A percentile compares a stretch with the other conserved stretches of the same genome.
Evolutionary conservation across 2,329 filamentous ascomycete genomes (phyloP).

Genomic region (Penicillium sp.): DNA sequence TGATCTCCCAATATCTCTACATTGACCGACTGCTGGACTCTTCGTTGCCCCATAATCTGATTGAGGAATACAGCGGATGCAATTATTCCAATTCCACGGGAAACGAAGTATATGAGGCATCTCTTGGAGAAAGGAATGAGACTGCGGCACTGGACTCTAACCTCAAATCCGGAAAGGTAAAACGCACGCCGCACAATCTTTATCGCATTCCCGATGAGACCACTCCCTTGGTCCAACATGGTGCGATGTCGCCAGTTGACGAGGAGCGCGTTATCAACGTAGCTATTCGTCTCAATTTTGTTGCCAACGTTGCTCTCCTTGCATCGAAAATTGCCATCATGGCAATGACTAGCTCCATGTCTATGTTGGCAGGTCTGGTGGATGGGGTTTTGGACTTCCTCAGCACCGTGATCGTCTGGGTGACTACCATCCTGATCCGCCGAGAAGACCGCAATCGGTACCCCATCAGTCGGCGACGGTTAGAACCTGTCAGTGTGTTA

Average conservation of each 20-base stretch:
- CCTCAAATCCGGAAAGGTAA: conserved; percentile 48
- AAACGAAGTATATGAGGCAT: conserved; percentile 30
- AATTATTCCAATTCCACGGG: not conserved
- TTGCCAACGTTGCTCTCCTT: conserved; percentile 73
- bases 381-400: conserved; percentile 67
- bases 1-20: conserved; percentile 89
- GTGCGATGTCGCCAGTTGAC: conserved; percentile 59
- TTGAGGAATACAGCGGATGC: conserved; percentile 72
- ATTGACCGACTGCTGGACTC: conserved; percentile 90
- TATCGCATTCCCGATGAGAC: conserved; percentile 62
- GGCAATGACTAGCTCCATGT: conserved; percentile 67
- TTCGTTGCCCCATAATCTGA: conserved; percentile 83
- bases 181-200: conserved; percentile 80
- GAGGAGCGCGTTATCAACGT: conserved; percentile 74
- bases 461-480: conserved; percentile 61
- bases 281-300: conserved; percentile 82
- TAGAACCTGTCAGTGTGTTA: conserved; percentile 65
- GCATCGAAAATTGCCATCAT: conserved; percentile 75
- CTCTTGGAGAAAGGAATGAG: conserved; percentile 46
- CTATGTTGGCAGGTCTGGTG: conserved; percentile 64
- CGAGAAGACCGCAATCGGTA: conserved; percentile 62
- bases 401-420: conserved; percentile 62
- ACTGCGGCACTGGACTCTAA: conserved; percentile 52
- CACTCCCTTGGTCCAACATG: conserved; percentile 32
- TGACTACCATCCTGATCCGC: conserved; percentile 59